These are phyloP conservation scores for Nicotiana rustica DNA, from an alignment of 305 asterid species.

Conservation along the genomic window DNA sequence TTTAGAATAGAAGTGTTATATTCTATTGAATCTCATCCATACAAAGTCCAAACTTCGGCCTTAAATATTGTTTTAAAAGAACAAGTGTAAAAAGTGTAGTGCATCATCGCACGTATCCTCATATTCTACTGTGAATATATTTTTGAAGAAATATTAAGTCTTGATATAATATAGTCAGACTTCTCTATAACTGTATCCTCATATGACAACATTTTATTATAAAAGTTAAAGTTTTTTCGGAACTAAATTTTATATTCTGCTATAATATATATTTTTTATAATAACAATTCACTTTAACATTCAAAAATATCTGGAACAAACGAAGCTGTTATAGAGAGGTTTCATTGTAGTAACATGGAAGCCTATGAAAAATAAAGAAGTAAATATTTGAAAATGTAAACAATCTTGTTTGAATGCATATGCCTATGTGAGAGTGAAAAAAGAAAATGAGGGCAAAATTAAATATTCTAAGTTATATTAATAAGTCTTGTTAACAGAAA, in stretches of 20 bases:
- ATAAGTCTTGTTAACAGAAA: background rate
- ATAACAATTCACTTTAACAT: too few relatives aligned
- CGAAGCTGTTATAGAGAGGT: too few relatives aligned
- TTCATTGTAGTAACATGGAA: background rate
- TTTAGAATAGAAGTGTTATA: too few relatives aligned
- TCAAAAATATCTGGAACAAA: too few relatives aligned
- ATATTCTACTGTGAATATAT: background rate
- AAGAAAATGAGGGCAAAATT: too few relatives aligned
- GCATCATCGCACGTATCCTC: background rate
- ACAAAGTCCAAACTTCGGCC: background rate
- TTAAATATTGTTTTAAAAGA: background rate
- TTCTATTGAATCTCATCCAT: background rate
- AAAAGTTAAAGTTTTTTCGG: too few relatives aligned
- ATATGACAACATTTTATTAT: too few relatives aligned
- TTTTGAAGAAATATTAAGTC: background rate
- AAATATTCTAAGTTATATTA: background rate
- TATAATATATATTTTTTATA: too few relatives aligned
- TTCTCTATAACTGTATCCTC: too few relatives aligned
- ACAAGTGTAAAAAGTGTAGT: background rate
- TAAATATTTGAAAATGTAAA: background rate
- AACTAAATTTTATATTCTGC: too few relatives aligned
- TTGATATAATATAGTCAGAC: too few relatives aligned
- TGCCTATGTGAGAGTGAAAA: background rate
- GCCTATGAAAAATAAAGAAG: background rate
- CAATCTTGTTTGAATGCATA: background rate